Conservation (phyloP, 306 rosid species). For the Cicer bijugum region DNA sequence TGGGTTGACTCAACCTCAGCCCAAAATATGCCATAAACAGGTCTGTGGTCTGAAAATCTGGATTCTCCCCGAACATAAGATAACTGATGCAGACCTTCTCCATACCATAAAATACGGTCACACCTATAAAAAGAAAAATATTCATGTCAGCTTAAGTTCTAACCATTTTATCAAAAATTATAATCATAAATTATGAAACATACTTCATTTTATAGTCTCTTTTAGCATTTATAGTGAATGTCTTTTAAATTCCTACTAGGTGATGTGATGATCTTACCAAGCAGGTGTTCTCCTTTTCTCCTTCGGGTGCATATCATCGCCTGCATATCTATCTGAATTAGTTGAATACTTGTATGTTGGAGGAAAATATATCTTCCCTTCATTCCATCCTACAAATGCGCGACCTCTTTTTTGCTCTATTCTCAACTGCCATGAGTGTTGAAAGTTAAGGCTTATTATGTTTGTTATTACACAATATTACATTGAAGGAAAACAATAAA, state of each 20-base stretch:
- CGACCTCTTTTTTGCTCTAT: constrained; percentile 93
- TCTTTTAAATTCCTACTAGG: constrained; percentile 16
- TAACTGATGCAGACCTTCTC: constrained; percentile 93
- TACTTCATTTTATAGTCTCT: constrained; percentile 23
- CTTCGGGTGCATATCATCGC: constrained; percentile 92
- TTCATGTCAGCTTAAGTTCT: constrained; percentile 39
- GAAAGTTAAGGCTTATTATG: constrained; percentile 30
- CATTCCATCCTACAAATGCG: constrained; percentile 88
- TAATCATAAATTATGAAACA: constrained; percentile 8
- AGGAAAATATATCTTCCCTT: constrained; percentile 96
- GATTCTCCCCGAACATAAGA: constrained; percentile 97
- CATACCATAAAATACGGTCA: constrained; percentile 95
- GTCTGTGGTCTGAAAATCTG: constrained; percentile 93
- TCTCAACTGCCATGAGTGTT: constrained; percentile 68
- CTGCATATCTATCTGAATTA: constrained; percentile 94
- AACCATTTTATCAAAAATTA: constrained; percentile 4
- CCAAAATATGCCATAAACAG: constrained; percentile 91
- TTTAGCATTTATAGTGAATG: constrained; percentile 25
- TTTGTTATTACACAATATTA: not conserved
- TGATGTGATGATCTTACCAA: constrained; percentile 65
- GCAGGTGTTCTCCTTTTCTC: constrained; percentile 98
- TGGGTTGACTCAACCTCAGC: constrained; percentile 94
- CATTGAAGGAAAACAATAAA: constrained; percentile 25
- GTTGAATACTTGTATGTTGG: constrained; percentile 98
- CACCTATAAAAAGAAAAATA: constrained; percentile 63